Evolutionary conservation across 2,329 filamentous ascomycete species (phyloP).

Genomic region (Gliomastix tumulicola): DNA sequence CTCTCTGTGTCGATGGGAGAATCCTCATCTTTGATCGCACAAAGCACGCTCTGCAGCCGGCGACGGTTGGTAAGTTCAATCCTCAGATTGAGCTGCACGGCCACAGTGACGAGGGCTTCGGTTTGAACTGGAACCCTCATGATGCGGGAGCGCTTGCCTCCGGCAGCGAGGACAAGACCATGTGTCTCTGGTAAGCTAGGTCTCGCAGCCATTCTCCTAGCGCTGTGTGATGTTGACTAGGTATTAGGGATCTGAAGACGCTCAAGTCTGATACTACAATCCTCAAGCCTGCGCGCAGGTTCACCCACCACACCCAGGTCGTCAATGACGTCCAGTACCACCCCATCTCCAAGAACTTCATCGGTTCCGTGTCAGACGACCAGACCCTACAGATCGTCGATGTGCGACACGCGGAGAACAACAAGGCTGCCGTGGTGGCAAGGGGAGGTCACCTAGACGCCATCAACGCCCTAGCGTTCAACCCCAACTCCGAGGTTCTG

Average conservation of each 20-base stretch:
- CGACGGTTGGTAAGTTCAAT: slow-evolving; percentile 54
- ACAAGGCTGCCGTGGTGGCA: slow-evolving; percentile 61
- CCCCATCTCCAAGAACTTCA: slow-evolving; percentile 73
- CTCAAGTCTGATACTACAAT: slow-evolving; percentile 63
- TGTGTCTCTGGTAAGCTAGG: slow-evolving; percentile 78
- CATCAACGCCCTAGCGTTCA: slow-evolving; percentile 94
- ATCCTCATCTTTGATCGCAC: slow-evolving; percentile 94
- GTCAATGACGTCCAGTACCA: slow-evolving; percentile 98
- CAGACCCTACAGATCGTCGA: slow-evolving; percentile 89
- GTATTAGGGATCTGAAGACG: slow-evolving; percentile 69
- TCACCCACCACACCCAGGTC: slow-evolving; percentile 81
- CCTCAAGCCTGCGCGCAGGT: slow-evolving; percentile 65
- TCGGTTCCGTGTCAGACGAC: slow-evolving; percentile 94
- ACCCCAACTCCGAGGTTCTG: slow-evolving; percentile 82
- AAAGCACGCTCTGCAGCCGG: slow-evolving; percentile 77
- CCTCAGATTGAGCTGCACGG: slow-evolving; percentile 81
- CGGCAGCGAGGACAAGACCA: slow-evolving; percentile 86
- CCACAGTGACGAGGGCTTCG: slow-evolving; percentile 85
- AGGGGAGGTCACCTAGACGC: slow-evolving; percentile 78
- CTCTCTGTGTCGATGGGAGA: slow-evolving; percentile 78
- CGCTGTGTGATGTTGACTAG: slow-evolving; percentile 12
- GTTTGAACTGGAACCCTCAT: slow-evolving; percentile 86
- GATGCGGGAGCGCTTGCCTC: slow-evolving; percentile 75
- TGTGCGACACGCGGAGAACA: slow-evolving; percentile 60
- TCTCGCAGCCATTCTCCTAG: too few relatives aligned